Base-by-base conservation (phyloP, 2,329 filamentous ascomycete species). In the Fusarium continuum region DNA sequence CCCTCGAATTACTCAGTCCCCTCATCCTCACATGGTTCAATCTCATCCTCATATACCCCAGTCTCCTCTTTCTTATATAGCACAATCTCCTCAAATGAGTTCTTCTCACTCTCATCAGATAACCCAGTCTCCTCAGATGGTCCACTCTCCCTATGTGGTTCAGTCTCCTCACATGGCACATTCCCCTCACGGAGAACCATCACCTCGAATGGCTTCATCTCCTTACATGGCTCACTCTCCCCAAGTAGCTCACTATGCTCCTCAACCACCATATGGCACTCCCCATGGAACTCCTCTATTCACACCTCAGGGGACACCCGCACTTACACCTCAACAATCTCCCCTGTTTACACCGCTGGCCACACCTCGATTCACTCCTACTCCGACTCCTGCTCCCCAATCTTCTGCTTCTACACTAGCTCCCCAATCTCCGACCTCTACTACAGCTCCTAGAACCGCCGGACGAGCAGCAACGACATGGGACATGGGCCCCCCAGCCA, bases 311-410 rank as follows among this genome's bases (percentile, higher is more conserved):
- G 49, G 17, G 14, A 55, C 32, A 9, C 39, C 17, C 8, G 1
- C 20, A n/a, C 35, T 38, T 25, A 20, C 49, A 17, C 49, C 49
- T 8, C 17, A 23, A 13, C 34, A 34, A n/a, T 23, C 31, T 34
- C 26, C 51, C 22, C 20, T 57, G 2, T 57, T 56, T 11, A 56
- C 55, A 19, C 35, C 55, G 6, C 29, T 41, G 5, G 29, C 17
- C 8, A 56, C 41, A 5, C 29, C 50, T 16, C 9, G 35, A n/a
- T 23, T 26, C 6, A 22, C 28, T 14, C 39, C 50, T 10, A 55
- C 50, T 5, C 39, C 48, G 11, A 43, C 46, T 8, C 51, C 23
- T 3, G 35, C 11, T 2, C 46, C 51, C n/a, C 45, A 40, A 26
- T n/a, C n/a, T n/a, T n/a, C n/a, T n/a, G n/a, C n/a, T n/a, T n/a